Evolutionary conservation across 352 stramenopile species (phyloP), one percentile per base, ranked within the genome.

Genomic region (Globisporangium recalcitrans): DNA sequence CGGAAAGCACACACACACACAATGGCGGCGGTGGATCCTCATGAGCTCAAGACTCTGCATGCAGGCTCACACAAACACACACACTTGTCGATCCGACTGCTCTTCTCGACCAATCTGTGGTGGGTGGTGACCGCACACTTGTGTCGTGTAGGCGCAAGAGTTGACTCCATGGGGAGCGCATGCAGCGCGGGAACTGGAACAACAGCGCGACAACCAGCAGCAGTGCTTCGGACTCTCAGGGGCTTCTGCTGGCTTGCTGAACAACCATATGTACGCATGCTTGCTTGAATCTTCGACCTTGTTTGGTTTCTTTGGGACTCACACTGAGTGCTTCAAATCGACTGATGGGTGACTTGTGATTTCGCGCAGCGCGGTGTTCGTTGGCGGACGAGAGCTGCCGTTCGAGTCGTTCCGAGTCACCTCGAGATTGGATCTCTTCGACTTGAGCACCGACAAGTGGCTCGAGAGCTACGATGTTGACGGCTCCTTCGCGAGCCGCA

Each of bases 401-500:
- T 65, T 70, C 3, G 74, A 80, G 53, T 19, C 46, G 52, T 42
- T 66, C 40, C 7, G 64, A 22, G 56, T 72, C 42, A 31, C 52
- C 22, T 58, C 78, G 55, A 65, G 78, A 3, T 51, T 90, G 7
- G 78, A 88, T 54, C 58, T 93, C 9, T 93, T 91, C 53, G 82
- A 91, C 34, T 44, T 86, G 26, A 46, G 21, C 4, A 71, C 65
- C 0, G 46, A 75, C n/a, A 70, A 65, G 34, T 90, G 80, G 79
- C 49, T 91, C 32, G 70, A 64, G n/a, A 67, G 63, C 47, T 87
- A 84, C 42, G 82, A 91, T 64, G 70, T 90, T 4, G 64, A 81
- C 19, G 82, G 82, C 11, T 67, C 70, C 2, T 48, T 93, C 19
- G 63, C 68, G 31, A 74, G 76, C 7, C 75, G 80, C 32, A 74